These are phyloP conservation scores for Astragalus glycyphyllos DNA, from an alignment of 306 rosid genomes.

Conservation along the genomic window DNA sequence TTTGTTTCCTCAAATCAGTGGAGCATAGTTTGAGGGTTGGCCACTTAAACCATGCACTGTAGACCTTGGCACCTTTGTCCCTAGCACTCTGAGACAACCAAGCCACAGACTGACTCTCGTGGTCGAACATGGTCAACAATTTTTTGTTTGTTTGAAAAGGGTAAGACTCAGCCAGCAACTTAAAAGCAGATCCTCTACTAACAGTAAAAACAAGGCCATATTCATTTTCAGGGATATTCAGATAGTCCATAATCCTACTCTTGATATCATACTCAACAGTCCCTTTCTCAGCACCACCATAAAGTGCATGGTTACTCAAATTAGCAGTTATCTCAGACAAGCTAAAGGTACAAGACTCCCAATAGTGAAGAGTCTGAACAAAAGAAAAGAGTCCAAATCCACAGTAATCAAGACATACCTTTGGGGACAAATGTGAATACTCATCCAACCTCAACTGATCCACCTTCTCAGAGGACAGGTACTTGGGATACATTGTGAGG, in stretches of 20 bases:
- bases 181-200: constrained; percentile 96
- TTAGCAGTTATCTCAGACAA: constrained; percentile 96
- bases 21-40: constrained; percentile 96
- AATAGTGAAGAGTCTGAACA: constrained; percentile 87
- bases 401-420: constrained; percentile 99
- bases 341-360: constrained; percentile 98
- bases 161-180: constrained; percentile 85
- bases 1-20: constrained; percentile 92
- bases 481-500: constrained; percentile 92
- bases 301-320: constrained; percentile 89
- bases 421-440: constrained; percentile 75
- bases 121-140: constrained; percentile 91
- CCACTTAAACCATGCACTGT: constrained; percentile 98
- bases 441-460: constrained; percentile 89
- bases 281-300: constrained; percentile 94
- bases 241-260: constrained; percentile 85
- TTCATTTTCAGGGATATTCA: constrained; percentile 95
- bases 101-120: constrained; percentile 92
- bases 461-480: constrained; percentile 75
- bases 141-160: constrained; percentile 93
- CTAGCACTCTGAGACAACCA: constrained; percentile 96
- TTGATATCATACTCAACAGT: constrained; percentile 89
- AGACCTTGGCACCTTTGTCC: constrained; percentile 89
- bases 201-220: constrained; percentile 97
- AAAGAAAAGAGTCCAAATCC: constrained; percentile 95